A percentile compares a stretch with the other conserved stretches of the same genome.
phyloP scores from a whole-genome alignment of 352 stramenopile genomes.

The Phytophthora litchii region DNA sequence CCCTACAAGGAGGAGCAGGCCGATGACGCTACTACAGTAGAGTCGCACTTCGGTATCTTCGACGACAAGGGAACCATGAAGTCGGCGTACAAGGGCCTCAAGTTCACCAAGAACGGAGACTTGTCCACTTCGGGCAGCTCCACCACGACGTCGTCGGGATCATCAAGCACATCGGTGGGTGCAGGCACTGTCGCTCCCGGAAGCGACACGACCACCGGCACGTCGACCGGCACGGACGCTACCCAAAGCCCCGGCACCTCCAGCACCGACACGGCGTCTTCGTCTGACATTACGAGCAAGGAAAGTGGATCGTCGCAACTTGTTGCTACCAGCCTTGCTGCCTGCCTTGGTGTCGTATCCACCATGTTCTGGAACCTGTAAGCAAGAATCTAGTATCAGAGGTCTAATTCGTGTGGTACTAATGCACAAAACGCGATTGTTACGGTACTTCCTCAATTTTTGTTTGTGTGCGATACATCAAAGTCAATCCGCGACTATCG shows the following conservation, averaged over 20 bases:
- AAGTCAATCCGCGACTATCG: background rate
- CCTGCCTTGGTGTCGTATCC: conserved; percentile 38
- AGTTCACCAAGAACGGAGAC: conserved; percentile 47
- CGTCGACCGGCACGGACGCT: conserved; percentile 16
- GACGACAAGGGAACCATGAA: conserved; percentile 70
- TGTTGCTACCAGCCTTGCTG: conserved; percentile 36
- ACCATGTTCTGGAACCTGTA: conserved; percentile 52
- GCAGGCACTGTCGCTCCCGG: conserved; percentile 32
- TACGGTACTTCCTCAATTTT: conserved; percentile 4
- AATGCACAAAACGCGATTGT: conserved; percentile 12
- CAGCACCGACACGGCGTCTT: conserved; percentile 24
- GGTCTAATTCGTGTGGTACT: background rate
- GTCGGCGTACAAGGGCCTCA: conserved; percentile 58
- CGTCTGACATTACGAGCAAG: conserved; percentile 28
- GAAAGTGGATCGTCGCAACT: conserved; percentile 37
- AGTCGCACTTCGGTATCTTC: conserved; percentile 84
- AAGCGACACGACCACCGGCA: conserved; percentile 17
- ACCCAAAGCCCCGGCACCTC: conserved; percentile 27
- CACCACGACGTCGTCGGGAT: conserved; percentile 21
- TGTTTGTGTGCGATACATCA: background rate
- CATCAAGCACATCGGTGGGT: conserved; percentile 21
- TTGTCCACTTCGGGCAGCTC: conserved; percentile 34
- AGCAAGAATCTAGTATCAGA: conserved; percentile 9
- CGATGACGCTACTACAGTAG: conserved; percentile 58
- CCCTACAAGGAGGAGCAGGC: conserved; percentile 71